These are phyloP conservation scores for Mycena sp. DNA, from an alignment of 1,284 basidiomycete genomes.

Conservation along the genomic window DNA sequence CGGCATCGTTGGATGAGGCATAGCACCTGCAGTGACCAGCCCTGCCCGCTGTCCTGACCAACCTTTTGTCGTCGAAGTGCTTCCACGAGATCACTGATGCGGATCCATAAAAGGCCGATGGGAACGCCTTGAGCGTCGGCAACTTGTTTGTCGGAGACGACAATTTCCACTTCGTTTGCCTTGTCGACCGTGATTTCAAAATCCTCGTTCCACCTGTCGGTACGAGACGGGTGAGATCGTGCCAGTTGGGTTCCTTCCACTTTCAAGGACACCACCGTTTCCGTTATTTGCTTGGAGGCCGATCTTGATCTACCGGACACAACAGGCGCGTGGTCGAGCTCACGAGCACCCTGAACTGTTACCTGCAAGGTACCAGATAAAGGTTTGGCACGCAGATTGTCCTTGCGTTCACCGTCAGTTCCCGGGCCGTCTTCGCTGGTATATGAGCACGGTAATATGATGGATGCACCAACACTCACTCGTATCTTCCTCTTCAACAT, in stretches of 20 bases:
- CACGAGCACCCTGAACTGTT: slow-evolving; percentile 89
- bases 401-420: slow-evolving; percentile 91
- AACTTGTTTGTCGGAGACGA: slow-evolving; percentile 92
- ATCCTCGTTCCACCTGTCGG: slow-evolving; percentile 97
- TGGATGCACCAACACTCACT: slow-evolving; percentile 11
- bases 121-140: slow-evolving; percentile 85
- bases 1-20: slow-evolving; percentile 62
- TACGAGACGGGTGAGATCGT: slow-evolving; percentile 91
- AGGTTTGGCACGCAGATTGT: slow-evolving; percentile 90
- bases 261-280: slow-evolving; percentile 95
- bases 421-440: slow-evolving; percentile 51
- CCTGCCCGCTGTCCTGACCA: slow-evolving; percentile 83
- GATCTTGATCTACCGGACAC: slow-evolving; percentile 68
- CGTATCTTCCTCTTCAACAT: slow-evolving; percentile 76
- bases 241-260: slow-evolving; percentile 96
- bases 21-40: slow-evolving; percentile 93
- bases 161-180: slow-evolving; percentile 98
- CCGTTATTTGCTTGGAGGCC: slow-evolving; percentile 81
- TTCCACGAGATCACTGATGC: slow-evolving; percentile 95
- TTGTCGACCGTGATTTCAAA: slow-evolving; percentile 98
- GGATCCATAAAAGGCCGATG: slow-evolving; percentile 96
- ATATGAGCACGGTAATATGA: slow-evolving; percentile 12
- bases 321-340: slow-evolving; percentile 94
- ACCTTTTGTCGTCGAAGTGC: slow-evolving; percentile 95
- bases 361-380: slow-evolving; percentile 94